Evolutionary conservation across 202 grass and related monocot species (phyloP).

Genomic region (Elaeis oleifera): DNA sequence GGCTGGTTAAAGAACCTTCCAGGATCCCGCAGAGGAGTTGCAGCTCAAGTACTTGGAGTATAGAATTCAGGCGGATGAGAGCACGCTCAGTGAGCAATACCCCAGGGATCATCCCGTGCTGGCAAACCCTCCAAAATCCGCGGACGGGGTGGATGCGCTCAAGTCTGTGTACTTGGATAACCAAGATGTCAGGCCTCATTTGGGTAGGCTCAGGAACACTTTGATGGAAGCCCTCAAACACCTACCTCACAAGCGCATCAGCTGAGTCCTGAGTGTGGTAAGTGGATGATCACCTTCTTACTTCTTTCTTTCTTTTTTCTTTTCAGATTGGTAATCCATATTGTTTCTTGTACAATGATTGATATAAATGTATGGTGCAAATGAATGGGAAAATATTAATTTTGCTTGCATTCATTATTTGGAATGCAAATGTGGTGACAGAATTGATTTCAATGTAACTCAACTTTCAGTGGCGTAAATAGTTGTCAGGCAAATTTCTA

Average conservation of each 20-base stretch:
- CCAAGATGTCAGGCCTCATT: slow-evolving; percentile 14
- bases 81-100: slow-evolving; percentile 7
- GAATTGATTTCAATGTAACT: no score
- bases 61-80: slow-evolving; percentile 8
- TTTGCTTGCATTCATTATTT: no score
- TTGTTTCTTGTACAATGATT: no score
- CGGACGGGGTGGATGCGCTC: background rate
- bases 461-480: no score
- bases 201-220: slow-evolving; percentile 3
- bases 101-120: background rate
- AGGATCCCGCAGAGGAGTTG: slow-evolving; percentile 4
- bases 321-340: no score
- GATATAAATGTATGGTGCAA: no score
- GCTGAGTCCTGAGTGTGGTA: background rate
- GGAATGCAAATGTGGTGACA: no score
- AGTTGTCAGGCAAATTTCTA: no score
- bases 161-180: slow-evolving; percentile 11
- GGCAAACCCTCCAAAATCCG: slow-evolving; percentile 1
- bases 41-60: slow-evolving; percentile 16
- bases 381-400: no score
- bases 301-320: no score
- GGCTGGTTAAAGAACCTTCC: slow-evolving; percentile 15
- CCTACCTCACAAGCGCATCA: slow-evolving; percentile 6
- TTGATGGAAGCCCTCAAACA: slow-evolving; percentile 4
- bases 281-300: no score